A percentile compares a stretch with the other conserved stretches of the same genome.
These are phyloP conservation scores for Saccharomycopsis babjevae DNA, from an alignment of 805 yeast species.

Conservation along the genomic window DNA sequence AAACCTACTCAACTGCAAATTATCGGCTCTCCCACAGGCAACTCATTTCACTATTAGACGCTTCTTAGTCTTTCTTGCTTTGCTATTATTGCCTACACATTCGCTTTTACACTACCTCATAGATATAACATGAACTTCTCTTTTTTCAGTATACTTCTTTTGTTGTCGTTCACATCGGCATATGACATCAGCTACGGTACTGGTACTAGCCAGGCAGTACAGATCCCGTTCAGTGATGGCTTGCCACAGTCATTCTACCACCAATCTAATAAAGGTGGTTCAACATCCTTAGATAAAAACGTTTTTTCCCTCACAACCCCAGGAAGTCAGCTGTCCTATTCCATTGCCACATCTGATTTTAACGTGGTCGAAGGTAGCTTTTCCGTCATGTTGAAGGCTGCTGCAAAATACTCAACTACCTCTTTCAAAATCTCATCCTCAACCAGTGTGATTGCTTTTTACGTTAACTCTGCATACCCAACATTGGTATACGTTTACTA, in stretches of 20 bases:
- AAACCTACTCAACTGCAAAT: not conserved
- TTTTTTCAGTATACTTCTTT: not conserved
- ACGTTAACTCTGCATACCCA: constrained; percentile 6
- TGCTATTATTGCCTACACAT: not conserved
- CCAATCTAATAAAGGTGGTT: not conserved
- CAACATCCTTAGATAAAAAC: not conserved
- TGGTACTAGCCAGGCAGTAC: not conserved
- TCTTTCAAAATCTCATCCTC: constrained; percentile 17
- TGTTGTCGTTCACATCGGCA: not conserved
- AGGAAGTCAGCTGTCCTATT: not conserved
- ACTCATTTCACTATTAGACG: not conserved
- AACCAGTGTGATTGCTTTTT: constrained; percentile 6
- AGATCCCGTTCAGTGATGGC: not conserved
- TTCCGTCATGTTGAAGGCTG: constrained; percentile 2
- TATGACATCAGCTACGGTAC: not conserved
- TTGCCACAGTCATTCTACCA: not conserved
- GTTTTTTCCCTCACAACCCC: not conserved
- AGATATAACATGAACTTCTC: not conserved
- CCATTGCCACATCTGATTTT: constrained; percentile 13
- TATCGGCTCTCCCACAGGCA: not conserved
- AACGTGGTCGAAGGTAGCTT: constrained; percentile 8
- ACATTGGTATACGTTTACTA: constrained; percentile 4
- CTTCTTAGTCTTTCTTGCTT: not conserved
- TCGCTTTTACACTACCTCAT: not conserved
- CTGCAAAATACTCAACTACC: constrained; percentile 2